Base-by-base conservation (phyloP, 345 rosid genomes). In the Capsella bursapastoris region DNA sequence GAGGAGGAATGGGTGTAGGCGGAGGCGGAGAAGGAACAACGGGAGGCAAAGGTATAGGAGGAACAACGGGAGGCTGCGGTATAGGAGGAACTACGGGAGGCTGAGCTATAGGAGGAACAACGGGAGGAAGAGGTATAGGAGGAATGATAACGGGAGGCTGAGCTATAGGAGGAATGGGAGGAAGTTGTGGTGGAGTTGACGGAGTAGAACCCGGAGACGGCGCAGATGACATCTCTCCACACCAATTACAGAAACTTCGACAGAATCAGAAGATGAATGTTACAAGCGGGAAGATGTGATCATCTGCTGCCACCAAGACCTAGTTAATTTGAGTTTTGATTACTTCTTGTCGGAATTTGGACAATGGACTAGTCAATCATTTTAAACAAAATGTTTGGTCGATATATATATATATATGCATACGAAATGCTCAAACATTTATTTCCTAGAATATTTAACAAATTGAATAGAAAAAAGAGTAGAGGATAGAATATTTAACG, bases 191-290 rank as follows among this genome's bases (percentile, higher is more conserved):
- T 2, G 84, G 22, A 2, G 82, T 28, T 18, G 84, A 49, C 28
- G 79, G 78, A 9, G 74, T 45, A 5, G 64, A 11, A 45, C 67
- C 70, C 1, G 84, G 85, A 7, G 83, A 31, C 28, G 86, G 76
- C 8, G 87, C 81, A 8, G 88, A 78, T 15, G 90, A 81, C 89
- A 89, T 87, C 44, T 70, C 66, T 76, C 8, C 35, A 3, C 34
- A 15, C 32, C 32, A 62, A 4, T 7, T 8, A 5, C 4, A 57
- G 15, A 32, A 41, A 11, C 8, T 9, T 55, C 41, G 12, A 32
- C 15, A 14, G 6, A 3, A 22, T 32, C 4, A 10, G 3, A 53
- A 1, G n/a, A 45, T 48, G 67, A 50, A 71, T 49, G 68, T 71
- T 40, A 14, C 1, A 59, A 52, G 65, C 56, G 66, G 56, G 41